These are phyloP conservation scores for Borovskyia barvae DNA, from an alignment of 208 protist genomes.

Conservation along the genomic window DNA sequence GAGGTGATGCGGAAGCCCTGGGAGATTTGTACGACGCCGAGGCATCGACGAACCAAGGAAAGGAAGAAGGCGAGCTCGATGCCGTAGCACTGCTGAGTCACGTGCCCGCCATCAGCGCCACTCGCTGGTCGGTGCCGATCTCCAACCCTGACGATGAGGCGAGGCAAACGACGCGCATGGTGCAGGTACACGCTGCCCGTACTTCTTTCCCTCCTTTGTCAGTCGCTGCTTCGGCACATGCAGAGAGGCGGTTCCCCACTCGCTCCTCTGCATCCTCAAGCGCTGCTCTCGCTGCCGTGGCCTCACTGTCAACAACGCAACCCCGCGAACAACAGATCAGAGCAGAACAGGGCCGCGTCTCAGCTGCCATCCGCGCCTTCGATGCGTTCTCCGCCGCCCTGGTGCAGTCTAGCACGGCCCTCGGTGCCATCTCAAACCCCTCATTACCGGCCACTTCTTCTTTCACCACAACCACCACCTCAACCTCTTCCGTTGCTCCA, in stretches of 20 bases:
- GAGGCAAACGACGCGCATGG: neutral
- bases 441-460: neutral
- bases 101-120: constrained; percentile 27
- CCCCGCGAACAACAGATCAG: neutral
- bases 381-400: constrained; percentile 26
- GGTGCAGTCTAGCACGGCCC: neutral
- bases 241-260: neutral
- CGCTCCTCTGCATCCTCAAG: no score
- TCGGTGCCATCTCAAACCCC: neutral
- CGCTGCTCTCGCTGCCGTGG: no score
- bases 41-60: no score
- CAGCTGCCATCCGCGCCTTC: constrained; percentile 27
- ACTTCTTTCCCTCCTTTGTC: neutral
- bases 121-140: constrained; percentile 16
- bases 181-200: neutral
- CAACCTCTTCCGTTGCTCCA: neutral
- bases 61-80: constrained; percentile 13
- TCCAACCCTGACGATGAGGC: neutral
- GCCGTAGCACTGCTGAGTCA: constrained; percentile 44
- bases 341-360: constrained; percentile 22
- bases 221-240: neutral
- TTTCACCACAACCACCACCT: neutral
- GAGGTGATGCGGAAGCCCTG: neutral
- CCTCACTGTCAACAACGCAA: no score
- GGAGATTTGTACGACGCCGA: neutral